Percentiles rank a stretch among this genome's conserved stretches.
Conservation (phyloP, 352 stramenopile genomes). For the Phytophthora fragariaefolia region DNA sequence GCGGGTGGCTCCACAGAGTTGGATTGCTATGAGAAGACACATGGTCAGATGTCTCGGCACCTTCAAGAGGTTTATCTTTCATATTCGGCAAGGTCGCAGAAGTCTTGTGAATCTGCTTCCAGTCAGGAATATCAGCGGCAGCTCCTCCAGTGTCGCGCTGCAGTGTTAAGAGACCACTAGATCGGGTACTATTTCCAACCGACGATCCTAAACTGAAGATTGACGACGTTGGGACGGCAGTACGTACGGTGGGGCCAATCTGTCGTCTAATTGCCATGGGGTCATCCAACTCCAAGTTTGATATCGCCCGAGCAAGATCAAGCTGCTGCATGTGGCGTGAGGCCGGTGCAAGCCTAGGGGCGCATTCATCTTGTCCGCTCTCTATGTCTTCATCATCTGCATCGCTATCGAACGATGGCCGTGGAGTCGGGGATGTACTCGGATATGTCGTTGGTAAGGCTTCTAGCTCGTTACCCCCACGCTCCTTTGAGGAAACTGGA, state of each 20-base stretch:
- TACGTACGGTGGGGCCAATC: constrained; percentile 52
- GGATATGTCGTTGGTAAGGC: constrained; percentile 31
- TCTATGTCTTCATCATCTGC: constrained; percentile 31
- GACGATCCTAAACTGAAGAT: constrained; percentile 77
- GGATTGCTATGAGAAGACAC: constrained; percentile 63
- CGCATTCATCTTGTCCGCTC: constrained; percentile 8
- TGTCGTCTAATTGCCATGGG: constrained; percentile 73
- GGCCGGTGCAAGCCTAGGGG: constrained; percentile 53
- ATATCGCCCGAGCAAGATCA: constrained; percentile 77
- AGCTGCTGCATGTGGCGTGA: constrained; percentile 83
- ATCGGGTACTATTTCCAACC: constrained; percentile 52
- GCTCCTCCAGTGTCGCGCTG: constrained; percentile 53
- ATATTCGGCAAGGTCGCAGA: constrained; percentile 62
- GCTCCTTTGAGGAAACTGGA: constrained; percentile 29
- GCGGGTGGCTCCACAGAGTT: constrained; percentile 69
- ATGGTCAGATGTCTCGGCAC: constrained; percentile 36
- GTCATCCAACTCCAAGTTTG: constrained; percentile 80
- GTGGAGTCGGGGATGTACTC: constrained; percentile 40
- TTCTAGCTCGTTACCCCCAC: constrained; percentile 24
- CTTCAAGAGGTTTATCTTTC: constrained; percentile 46
- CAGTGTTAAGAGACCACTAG: constrained; percentile 55
- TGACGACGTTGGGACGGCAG: constrained; percentile 58
- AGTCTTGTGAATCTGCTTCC: constrained; percentile 65
- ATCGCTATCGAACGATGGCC: constrained; percentile 41
- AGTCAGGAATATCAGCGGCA: constrained; percentile 61